A percentile compares a stretch with the other conserved stretches of the same genome.
phyloP scores from a whole-genome alignment of 208 protist genomes.

The Tritrichomonas foetus region DNA sequence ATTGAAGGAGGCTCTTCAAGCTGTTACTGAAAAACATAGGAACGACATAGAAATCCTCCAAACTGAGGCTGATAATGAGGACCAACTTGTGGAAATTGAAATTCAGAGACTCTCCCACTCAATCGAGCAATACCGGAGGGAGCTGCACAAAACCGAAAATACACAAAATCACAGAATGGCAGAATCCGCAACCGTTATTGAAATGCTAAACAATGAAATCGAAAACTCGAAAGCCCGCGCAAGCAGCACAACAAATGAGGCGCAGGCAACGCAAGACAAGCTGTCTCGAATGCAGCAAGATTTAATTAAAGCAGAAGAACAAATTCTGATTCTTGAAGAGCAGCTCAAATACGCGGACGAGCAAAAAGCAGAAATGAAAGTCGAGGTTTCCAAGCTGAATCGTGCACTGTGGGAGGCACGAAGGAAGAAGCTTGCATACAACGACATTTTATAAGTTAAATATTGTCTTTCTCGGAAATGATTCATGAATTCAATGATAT shows the following conservation, averaged over 20 bases:
- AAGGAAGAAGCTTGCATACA: no score
- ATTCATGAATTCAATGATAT: no score
- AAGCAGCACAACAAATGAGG: neutral
- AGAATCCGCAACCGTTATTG: neutral
- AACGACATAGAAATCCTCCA: neutral
- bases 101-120: neutral
- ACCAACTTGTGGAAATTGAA: neutral
- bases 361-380: neutral
- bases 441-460: no score
- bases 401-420: neutral
- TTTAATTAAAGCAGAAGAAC: neutral
- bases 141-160: neutral
- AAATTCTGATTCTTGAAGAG: neutral
- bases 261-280: neutral
- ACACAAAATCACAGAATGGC: neutral
- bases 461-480: no score
- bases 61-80: neutral
- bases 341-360: neutral
- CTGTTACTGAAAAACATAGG: neutral
- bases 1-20: neutral
- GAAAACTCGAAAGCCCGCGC: neutral
- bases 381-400: neutral
- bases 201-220: neutral
- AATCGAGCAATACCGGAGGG: neutral
- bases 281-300: neutral